These are phyloP conservation scores for Fusarium dimerum DNA, from an alignment of 2,329 filamentous ascomycete genomes.

Conservation along the genomic window DNA sequence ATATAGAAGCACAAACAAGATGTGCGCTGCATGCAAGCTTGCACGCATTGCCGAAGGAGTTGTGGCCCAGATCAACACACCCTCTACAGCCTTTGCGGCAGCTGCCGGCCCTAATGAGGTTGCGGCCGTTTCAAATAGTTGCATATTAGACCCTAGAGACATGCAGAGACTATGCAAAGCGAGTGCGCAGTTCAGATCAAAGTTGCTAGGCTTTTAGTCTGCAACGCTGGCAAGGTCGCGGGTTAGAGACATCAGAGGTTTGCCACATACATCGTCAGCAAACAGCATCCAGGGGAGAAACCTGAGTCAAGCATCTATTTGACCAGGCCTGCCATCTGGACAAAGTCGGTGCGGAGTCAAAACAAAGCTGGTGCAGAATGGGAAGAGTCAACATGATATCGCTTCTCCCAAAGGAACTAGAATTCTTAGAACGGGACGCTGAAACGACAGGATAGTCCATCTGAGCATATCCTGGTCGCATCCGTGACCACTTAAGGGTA, in stretches of 20 bases:
- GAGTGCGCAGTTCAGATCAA: not conserved
- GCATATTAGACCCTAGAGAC: not conserved
- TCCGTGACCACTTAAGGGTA: not conserved
- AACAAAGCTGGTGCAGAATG: not conserved
- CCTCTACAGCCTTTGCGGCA: not conserved
- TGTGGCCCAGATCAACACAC: not conserved
- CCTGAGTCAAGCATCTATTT: too few species aligned
- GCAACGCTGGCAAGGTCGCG: not conserved
- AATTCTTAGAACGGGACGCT: not conserved
- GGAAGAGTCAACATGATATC: not conserved
- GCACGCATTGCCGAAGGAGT: not conserved
- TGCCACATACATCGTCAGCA: not conserved
- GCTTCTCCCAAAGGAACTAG: not conserved
- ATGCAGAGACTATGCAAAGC: not conserved
- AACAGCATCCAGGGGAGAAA: not conserved
- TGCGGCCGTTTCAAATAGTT: not conserved
- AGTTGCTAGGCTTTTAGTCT: not conserved
- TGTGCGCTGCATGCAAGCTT: not conserved
- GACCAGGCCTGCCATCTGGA: too few species aligned
- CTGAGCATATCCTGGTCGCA: not conserved
- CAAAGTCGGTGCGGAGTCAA: not conserved
- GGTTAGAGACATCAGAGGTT: not conserved
- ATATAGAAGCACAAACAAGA: not conserved
- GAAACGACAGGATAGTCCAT: not conserved
- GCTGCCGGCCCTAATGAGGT: not conserved